These are phyloP conservation scores for Ganoderma multipileum DNA, from an alignment of 1,284 basidiomycete species.

Conservation along the genomic window DNA sequence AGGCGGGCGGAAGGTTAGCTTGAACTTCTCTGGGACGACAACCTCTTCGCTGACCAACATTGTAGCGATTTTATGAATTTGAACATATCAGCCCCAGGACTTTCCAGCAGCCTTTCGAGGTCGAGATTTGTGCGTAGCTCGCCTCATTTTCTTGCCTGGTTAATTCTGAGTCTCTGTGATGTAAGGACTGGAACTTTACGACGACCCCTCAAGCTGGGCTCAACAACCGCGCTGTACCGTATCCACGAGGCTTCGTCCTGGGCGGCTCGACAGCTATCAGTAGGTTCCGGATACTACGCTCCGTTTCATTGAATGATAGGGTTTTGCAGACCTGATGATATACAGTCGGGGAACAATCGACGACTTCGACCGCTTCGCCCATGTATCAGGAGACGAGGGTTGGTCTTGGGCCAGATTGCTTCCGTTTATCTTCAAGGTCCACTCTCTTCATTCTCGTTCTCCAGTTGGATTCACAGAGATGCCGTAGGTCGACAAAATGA, in stretches of 20 bases:
- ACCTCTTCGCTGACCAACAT: neutral
- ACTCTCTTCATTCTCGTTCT: neutral
- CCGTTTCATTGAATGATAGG: neutral
- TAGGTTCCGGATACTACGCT: neutral
- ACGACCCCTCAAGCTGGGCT: conserved; percentile 21
- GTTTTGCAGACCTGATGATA: conserved; percentile 7
- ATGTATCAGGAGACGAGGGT: conserved; percentile 14
- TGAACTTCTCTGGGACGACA: neutral
- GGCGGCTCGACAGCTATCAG: conserved; percentile 26
- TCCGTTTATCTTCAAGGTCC: conserved; percentile 5
- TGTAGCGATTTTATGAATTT: conserved; percentile 15
- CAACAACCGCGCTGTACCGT: conserved; percentile 17
- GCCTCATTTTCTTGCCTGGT: neutral
- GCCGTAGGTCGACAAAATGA: conserved; percentile 7
- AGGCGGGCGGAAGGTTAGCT: conserved; percentile 32
- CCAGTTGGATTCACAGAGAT: neutral
- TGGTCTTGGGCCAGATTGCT: conserved; percentile 13
- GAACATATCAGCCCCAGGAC: conserved; percentile 8
- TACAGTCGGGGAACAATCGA: conserved; percentile 15
- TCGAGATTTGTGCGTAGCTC: conserved; percentile 9
- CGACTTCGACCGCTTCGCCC: conserved; percentile 15
- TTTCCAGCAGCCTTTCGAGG: conserved; percentile 2
- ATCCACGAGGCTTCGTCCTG: conserved; percentile 26
- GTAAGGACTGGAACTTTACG: conserved; percentile 27
- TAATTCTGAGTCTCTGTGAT: neutral